Percentiles rank a stretch among this genome's conserved stretches.
Evolutionary conservation across 495 filamentous ascomycete genomes (phyloP).

Genomic region (Penicillium taxi): DNA sequence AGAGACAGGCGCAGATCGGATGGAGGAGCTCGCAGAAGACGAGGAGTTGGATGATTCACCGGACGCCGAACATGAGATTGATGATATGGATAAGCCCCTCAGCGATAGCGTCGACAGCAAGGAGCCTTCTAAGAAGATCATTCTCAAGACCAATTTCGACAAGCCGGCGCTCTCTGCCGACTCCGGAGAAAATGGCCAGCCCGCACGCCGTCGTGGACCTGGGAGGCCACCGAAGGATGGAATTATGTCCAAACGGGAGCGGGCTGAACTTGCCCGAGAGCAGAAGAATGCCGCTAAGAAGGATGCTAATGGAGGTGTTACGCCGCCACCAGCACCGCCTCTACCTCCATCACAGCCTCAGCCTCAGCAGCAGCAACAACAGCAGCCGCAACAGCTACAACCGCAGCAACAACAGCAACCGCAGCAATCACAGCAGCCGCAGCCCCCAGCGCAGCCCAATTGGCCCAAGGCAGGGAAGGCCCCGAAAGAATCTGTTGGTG

Average conservation of each 20-base stretch:
- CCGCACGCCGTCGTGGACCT: conserved; percentile 68
- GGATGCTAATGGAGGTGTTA: conserved; percentile 39
- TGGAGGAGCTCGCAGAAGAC: conserved; percentile 54
- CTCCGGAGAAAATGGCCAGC: conserved; percentile 30
- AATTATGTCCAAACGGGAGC: conserved; percentile 82
- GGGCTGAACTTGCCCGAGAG: conserved; percentile 57
- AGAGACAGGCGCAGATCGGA: conserved; percentile 58
- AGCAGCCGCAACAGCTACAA: conserved; percentile 18
- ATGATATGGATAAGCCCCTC: conserved; percentile 28
- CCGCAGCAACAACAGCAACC: conserved; percentile 19
- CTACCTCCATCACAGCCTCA: not conserved
- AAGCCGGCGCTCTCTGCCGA: conserved; percentile 30
- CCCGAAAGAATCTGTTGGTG: conserved; percentile 32
- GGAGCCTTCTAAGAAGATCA: conserved; percentile 30
- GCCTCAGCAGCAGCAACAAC: conserved; percentile 9
- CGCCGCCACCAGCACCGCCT: conserved; percentile 17
- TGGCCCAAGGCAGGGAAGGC: conserved; percentile 57
- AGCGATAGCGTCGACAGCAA: conserved; percentile 29
- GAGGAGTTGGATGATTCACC: conserved; percentile 27
- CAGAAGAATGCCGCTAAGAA: conserved; percentile 44
- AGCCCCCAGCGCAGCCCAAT: conserved; percentile 30
- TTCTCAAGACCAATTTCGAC: conserved; percentile 32
- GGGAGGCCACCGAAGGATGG: conserved; percentile 88
- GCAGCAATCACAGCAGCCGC: conserved; percentile 20
- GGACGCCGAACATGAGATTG: conserved; percentile 30